Percentiles rank a stretch among this genome's conserved stretches.
phyloP scores from a whole-genome alignment of 805 yeast genomes.

The Starmerella stellata region DNA sequence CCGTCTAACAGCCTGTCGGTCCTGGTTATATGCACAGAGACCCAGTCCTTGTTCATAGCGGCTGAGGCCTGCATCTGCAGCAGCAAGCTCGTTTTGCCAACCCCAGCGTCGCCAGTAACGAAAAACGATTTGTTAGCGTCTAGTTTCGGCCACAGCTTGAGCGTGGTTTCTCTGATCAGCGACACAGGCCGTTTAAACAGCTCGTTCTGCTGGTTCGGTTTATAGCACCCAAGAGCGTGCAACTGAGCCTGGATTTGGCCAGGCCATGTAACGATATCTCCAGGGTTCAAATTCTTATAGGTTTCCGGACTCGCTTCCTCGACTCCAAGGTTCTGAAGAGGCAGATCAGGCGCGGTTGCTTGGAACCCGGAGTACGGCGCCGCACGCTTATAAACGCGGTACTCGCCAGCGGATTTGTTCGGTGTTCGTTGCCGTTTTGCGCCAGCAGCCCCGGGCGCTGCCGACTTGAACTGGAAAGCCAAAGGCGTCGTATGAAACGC shows the following conservation, averaged over 20 bases:
- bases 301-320: slow-evolving; percentile 3
- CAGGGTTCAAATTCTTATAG: background rate
- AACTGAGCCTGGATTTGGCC: slow-evolving; percentile 11
- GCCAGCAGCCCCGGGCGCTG: background rate
- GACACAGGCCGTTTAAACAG: slow-evolving; percentile 10
- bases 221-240: slow-evolving; percentile 13
- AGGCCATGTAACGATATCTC: slow-evolving; percentile 13
- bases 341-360: slow-evolving; percentile 9
- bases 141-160: background rate
- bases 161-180: slow-evolving; percentile 11
- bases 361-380: slow-evolving; percentile 15
- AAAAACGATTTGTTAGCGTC: slow-evolving; percentile 5
- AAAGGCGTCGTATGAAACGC: background rate
- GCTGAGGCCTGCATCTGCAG: slow-evolving; percentile 55
- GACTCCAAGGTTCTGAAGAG: slow-evolving; percentile 4
- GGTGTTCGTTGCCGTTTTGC: slow-evolving; percentile 9
- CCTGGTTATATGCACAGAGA: slow-evolving; percentile 46
- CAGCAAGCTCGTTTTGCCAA: slow-evolving; percentile 59
- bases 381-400: slow-evolving; percentile 14
- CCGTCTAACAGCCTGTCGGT: slow-evolving; percentile 54
- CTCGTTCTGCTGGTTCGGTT: slow-evolving; percentile 16
- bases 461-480: background rate
- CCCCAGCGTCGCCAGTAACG: slow-evolving; percentile 30
- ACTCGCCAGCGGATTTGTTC: slow-evolving; percentile 15
- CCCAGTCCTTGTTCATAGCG: slow-evolving; percentile 26